A percentile compares a stretch with the other conserved stretches of the same genome.
Evolutionary conservation across 345 rosid genomes (phyloP).

Genomic region (Acer saccharum): DNA sequence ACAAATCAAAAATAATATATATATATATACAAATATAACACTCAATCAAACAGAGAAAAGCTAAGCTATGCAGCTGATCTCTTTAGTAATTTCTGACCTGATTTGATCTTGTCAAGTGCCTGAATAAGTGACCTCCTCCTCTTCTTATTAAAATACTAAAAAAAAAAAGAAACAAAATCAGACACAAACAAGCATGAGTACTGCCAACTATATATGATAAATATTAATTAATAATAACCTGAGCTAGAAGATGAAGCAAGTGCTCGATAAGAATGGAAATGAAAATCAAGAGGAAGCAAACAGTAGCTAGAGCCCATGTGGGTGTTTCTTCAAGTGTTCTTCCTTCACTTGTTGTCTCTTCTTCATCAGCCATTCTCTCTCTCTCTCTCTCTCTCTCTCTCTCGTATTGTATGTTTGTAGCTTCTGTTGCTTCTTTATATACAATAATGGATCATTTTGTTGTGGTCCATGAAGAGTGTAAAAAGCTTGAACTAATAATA

Average conservation of each 20-base stretch:
- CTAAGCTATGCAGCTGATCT: background rate
- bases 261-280: slow-evolving; percentile 60
- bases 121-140: slow-evolving; percentile 61
- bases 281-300: slow-evolving; percentile 62
- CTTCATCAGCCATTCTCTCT: slow-evolving; percentile 16
- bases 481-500: too few relatives aligned
- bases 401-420: background rate
- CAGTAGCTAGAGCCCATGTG: slow-evolving; percentile 90
- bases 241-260: slow-evolving; percentile 53
- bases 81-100: slow-evolving; percentile 38
- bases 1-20: background rate
- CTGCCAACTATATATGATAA: too few relatives aligned
- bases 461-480: too few relatives aligned
- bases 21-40: background rate
- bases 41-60: too few relatives aligned
- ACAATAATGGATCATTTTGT: too few relatives aligned
- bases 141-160: slow-evolving; percentile 55
- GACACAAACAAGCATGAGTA: background rate
- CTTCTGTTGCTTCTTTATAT: background rate
- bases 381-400: background rate
- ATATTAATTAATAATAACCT: slow-evolving; percentile 29
- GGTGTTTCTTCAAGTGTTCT: slow-evolving; percentile 57
- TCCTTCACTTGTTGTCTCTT: slow-evolving; percentile 28
- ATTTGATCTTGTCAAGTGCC: slow-evolving; percentile 81
- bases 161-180: background rate